Percentiles rank a stretch among this genome's conserved stretches.
phyloP scores from a whole-genome alignment of 2,329 filamentous ascomycete genomes.

The Ascochyta pisi region DNA sequence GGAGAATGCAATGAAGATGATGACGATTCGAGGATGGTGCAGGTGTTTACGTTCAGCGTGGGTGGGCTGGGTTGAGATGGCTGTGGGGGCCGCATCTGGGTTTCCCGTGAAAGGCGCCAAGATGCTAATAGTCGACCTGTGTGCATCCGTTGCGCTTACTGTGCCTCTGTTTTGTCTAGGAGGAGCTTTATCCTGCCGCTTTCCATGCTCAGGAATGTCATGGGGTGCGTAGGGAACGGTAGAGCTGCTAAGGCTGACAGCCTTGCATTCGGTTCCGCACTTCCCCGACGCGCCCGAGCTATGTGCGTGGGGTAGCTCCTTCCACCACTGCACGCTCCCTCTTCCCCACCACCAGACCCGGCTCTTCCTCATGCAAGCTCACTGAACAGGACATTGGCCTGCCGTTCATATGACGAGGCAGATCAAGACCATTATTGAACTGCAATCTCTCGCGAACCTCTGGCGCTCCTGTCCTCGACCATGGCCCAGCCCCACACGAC shows the following conservation, averaged over 20 bases:
- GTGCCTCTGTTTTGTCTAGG: background rate
- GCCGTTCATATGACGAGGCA: background rate
- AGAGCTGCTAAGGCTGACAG: background rate
- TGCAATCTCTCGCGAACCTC: background rate
- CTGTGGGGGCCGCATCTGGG: background rate
- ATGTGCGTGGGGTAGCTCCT: constrained; percentile 13
- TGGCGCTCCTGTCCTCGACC: background rate
- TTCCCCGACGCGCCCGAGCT: constrained; percentile 4
- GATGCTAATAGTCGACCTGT: background rate
- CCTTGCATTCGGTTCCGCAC: constrained; percentile 1
- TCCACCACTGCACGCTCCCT: constrained; percentile 1
- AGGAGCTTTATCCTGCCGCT: background rate
- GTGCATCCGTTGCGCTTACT: background rate
- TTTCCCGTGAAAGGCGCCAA: background rate
- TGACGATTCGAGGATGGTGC: constrained; percentile 1
- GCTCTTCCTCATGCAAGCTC: constrained; percentile 1
- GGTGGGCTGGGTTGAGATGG: background rate
- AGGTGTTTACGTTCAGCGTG: background rate
- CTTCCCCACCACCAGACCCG: background rate
- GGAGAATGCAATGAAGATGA: background rate
- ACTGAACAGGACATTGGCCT: background rate
- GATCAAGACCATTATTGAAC: background rate
- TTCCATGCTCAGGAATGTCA: background rate
- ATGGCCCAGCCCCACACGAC: background rate
- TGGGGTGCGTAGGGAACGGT: background rate